Evolutionary conservation across 2,329 filamentous ascomycete species (phyloP), one percentile per base, ranked within the genome.

Genomic region (Mycosphaerella sp.): DNA sequence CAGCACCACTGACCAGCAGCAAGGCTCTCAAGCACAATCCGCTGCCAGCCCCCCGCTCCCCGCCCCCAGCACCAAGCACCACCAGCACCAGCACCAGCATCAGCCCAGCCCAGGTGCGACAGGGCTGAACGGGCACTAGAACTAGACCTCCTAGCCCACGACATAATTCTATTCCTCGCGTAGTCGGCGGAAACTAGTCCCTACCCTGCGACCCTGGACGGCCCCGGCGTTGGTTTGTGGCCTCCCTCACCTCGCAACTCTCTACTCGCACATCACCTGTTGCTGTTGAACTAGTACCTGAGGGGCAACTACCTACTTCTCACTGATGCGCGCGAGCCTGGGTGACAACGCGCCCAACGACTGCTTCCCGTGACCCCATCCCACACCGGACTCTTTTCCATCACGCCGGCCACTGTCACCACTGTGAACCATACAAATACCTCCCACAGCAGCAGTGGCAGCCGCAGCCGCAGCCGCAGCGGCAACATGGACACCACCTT

Each of bases 401-500:
- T 18, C 17, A 21, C n/a, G n/a, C n/a, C n/a, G n/a, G n/a, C n/a
- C n/a, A n/a, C n/a, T n/a, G n/a, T n/a, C n/a, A n/a, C n/a, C n/a
- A n/a, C n/a, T n/a, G n/a, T n/a, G n/a, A n/a, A n/a, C n/a, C n/a
- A n/a, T n/a, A n/a, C n/a, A n/a, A n/a, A n/a, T 18, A 39, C 5
- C 36, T 18, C 5, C 43, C 21, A 16, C 9, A 32, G 21, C 21
- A 21, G 21, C 21, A 21, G 21, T 21, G 6, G 21, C 21, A 21
- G 21, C 21, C 4, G 21, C 21, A 21, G 21, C 21, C 4, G 21
- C 21, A 21, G 21, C 21, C 21, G 21, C 21, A 6, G 21, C 37
- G 17, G 36, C 59, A 59, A 17, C 27, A 67, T 67, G 64, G 65
- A 67, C 47, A 63, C 65, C 30, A 93, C 88, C 28, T 94, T 94